Evolutionary conservation across 768 basidiomycete species (phyloP).

Genomic region (Termitomyces heimii): DNA sequence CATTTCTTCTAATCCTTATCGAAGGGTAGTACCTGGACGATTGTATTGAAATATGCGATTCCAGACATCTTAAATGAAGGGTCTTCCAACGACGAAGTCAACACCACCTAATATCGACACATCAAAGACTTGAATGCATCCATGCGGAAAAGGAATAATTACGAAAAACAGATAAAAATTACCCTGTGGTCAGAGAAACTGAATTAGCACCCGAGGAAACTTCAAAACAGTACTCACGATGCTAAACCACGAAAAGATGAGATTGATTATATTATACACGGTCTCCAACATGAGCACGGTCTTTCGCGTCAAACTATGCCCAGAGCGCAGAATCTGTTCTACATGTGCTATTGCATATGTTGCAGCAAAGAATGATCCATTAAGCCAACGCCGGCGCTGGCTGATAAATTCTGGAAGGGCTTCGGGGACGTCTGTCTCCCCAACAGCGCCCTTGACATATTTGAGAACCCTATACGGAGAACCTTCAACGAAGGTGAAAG

Average conservation of each 20-base stretch:
- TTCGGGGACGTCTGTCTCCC: constrained; percentile 93
- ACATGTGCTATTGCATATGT: constrained; percentile 90
- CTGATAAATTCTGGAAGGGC: constrained; percentile 89
- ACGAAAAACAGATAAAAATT: constrained; percentile 96
- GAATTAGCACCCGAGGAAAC: neutral
- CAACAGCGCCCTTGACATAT: constrained; percentile 92
- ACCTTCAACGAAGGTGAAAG: constrained; percentile 1
- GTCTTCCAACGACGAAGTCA: constrained; percentile 85
- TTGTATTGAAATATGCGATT: constrained; percentile 69
- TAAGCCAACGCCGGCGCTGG: constrained; percentile 85
- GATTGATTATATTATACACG: constrained; percentile 79
- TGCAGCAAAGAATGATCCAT: constrained; percentile 93
- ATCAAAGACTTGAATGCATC: neutral
- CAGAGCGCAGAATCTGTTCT: constrained; percentile 72
- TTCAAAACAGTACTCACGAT: constrained; percentile 46
- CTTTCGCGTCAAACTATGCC: constrained; percentile 78
- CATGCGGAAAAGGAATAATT: constrained; percentile 20
- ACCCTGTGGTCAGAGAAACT: constrained; percentile 41
- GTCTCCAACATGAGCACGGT: constrained; percentile 71
- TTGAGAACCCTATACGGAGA: constrained; percentile 71
- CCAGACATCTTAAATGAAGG: constrained; percentile 55
- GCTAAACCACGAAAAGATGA: constrained; percentile 92
- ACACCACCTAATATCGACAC: constrained; percentile 51
- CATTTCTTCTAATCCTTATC: neutral
- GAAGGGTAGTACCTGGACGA: constrained; percentile 54